Conservation (phyloP, 306 rosid species). For the Rosa rugosa region DNA sequence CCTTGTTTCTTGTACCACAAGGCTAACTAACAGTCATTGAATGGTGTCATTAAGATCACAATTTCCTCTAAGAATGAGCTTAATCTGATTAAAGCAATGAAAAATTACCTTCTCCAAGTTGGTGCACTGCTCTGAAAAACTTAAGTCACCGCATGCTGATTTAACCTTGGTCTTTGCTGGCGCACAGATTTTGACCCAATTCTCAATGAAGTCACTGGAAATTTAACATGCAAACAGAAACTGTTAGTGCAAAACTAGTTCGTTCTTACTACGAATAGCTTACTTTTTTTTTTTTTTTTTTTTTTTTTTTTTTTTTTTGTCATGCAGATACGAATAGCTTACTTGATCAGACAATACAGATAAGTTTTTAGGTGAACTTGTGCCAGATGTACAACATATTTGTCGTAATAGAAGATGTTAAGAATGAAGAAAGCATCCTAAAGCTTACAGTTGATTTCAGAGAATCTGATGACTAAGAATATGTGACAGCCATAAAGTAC, state of each 20-base stretch:
- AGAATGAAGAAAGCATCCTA: not conserved
- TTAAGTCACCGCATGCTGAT: slow-evolving; percentile 29
- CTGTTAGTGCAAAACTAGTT: not conserved
- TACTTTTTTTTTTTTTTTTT: not conserved
- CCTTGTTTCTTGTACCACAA: not conserved
- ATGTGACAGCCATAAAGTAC: not conserved
- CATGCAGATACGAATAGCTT: not conserved
- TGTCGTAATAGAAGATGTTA: not conserved
- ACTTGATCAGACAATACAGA: not conserved
- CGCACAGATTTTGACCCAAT: slow-evolving; percentile 82
- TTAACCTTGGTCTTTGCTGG: slow-evolving; percentile 67
- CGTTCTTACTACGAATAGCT: not conserved
- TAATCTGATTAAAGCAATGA: not conserved
- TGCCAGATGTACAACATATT: not conserved
- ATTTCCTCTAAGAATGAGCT: not conserved
- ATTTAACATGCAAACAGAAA: not conserved
- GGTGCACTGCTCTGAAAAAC: slow-evolving; percentile 70
- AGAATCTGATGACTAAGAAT: slow-evolving; percentile 5
- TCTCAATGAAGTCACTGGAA: slow-evolving; percentile 85
- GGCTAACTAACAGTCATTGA: not conserved
- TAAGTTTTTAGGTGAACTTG: not conserved
- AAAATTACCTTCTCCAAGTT: slow-evolving; percentile 73
- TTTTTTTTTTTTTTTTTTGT: too few species aligned
- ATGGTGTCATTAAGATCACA: not conserved
- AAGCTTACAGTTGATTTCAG: not conserved